Percentiles rank a stretch among this genome's conserved stretches.
Evolutionary conservation across 2,329 filamentous ascomycete genomes (phyloP).

Genomic region (Penicillium italicum): DNA sequence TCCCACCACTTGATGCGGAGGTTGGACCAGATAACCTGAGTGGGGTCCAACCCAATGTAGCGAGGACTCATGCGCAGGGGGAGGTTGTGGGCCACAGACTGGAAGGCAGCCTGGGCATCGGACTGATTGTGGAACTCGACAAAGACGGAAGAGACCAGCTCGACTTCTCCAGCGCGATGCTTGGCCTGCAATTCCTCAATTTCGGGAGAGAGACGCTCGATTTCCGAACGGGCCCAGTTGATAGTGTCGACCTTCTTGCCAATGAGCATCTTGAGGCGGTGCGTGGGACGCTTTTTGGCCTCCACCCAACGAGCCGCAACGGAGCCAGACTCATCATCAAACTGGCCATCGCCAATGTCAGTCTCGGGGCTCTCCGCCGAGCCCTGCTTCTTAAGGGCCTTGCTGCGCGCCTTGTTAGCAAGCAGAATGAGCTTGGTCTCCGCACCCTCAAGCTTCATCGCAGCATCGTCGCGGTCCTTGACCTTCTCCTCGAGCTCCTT

Average conservation of each 20-base stretch:
- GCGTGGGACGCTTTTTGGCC: conserved; percentile 69
- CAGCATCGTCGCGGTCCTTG: conserved; percentile 73
- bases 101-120: conserved; percentile 80
- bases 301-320: conserved; percentile 72
- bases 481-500: conserved; percentile 76
- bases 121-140: conserved; percentile 82
- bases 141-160: conserved; percentile 74
- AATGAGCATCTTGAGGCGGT: conserved; percentile 67
- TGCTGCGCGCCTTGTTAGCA: conserved; percentile 68
- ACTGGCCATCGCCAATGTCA: conserved; percentile 48
- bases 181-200: conserved; percentile 65
- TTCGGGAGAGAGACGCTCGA: conserved; percentile 69
- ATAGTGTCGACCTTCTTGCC: conserved; percentile 94
- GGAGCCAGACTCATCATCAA: conserved; percentile 64
- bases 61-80: conserved; percentile 82
- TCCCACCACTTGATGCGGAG: conserved; percentile 85
- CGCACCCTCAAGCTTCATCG: conserved; percentile 77
- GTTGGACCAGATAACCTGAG: conserved; percentile 81
- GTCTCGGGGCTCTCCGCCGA: conserved; percentile 37
- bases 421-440: conserved; percentile 81
- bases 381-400: conserved; percentile 59
- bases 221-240: conserved; percentile 76
- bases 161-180: conserved; percentile 62
- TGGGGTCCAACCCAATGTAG: conserved; percentile 77
- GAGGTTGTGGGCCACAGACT: conserved; percentile 81